Percentiles rank a stretch among this genome's conserved stretches.
phyloP scores from a whole-genome alignment of 306 rosid genomes.

The Vicia faba region DNA sequence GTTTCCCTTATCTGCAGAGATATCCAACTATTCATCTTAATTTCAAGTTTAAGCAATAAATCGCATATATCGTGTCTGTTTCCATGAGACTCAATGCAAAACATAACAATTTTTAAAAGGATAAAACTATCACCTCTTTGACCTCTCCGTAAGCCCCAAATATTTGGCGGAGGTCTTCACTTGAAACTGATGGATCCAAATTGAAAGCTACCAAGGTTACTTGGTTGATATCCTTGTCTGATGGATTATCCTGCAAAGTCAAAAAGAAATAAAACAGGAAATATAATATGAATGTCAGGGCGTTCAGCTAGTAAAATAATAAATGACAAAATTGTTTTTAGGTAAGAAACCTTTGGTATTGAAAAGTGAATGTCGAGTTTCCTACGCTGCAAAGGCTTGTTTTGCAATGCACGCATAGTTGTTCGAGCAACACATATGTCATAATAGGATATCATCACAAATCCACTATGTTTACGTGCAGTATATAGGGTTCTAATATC shows the following conservation, averaged over 20 bases:
- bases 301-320: slow-evolving; percentile 18
- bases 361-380: slow-evolving; percentile 99
- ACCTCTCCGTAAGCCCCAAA: slow-evolving; percentile 99
- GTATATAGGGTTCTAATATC: slow-evolving; percentile 94
- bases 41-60: neutral
- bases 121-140: slow-evolving; percentile 73
- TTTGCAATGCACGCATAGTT: slow-evolving; percentile 92
- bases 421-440: slow-evolving; percentile 98
- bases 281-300: slow-evolving; percentile 9
- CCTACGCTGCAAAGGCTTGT: slow-evolving; percentile 90
- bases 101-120: slow-evolving; percentile 12
- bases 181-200: slow-evolving; percentile 93
- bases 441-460: slow-evolving; percentile 98
- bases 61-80: neutral
- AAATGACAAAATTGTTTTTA: slow-evolving; percentile 14
- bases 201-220: slow-evolving; percentile 97
- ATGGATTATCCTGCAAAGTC: slow-evolving; percentile 81
- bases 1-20: slow-evolving; percentile 93
- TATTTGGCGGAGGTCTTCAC: slow-evolving; percentile 94
- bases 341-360: slow-evolving; percentile 76
- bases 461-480: slow-evolving; percentile 99
- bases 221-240: slow-evolving; percentile 98
- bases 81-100: neutral
- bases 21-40: slow-evolving; percentile 23
- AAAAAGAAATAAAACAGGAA: slow-evolving; percentile 23